Evolutionary conservation across 495 filamentous ascomycete genomes (phyloP).

Genomic region (Penicillium pancosmium): DNA sequence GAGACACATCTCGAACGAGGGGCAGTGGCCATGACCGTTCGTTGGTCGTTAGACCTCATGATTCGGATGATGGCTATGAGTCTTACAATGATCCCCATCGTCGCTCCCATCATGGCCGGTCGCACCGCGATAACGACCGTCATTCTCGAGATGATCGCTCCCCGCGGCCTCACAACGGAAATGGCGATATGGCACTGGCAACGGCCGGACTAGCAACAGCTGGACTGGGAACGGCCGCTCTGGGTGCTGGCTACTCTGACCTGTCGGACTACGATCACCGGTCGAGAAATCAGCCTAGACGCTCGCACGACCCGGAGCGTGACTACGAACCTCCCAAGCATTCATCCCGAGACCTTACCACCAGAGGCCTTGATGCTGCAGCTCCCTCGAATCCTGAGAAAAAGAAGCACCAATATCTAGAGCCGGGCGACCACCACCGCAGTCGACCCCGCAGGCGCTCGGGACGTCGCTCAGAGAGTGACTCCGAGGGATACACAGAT

Average conservation of each 20-base stretch:
- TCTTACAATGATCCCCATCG: slow-evolving; percentile 27
- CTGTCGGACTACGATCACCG: slow-evolving; percentile 38
- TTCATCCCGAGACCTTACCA: slow-evolving; percentile 18
- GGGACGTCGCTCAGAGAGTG: slow-evolving; percentile 31
- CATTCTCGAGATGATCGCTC: slow-evolving; percentile 34
- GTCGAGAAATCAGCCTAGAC: slow-evolving; percentile 16
- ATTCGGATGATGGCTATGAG: slow-evolving; percentile 43
- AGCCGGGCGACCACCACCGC: slow-evolving; percentile 24
- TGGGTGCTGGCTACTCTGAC: slow-evolving; percentile 43
- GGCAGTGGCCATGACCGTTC: slow-evolving; percentile 37
- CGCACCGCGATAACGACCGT: slow-evolving; percentile 24
- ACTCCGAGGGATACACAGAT: slow-evolving; percentile 37
- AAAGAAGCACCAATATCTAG: slow-evolving; percentile 24
- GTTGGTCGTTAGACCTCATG: slow-evolving; percentile 40
- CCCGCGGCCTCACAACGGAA: slow-evolving; percentile 21
- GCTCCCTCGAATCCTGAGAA: slow-evolving; percentile 12
- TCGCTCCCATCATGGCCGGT: slow-evolving; percentile 31
- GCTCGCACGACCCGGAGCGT: slow-evolving; percentile 14
- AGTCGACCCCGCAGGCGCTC: slow-evolving; percentile 37
- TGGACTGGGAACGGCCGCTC: slow-evolving; percentile 46
- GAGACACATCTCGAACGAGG: slow-evolving; percentile 32
- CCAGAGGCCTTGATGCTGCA: slow-evolving; percentile 17
- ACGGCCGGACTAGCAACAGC: slow-evolving; percentile 26
- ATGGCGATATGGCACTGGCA: slow-evolving; percentile 23
- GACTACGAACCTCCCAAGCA: slow-evolving; percentile 17